Evolutionary conservation across 108 stramenopile genomes (phyloP).

Genomic region (Chaetoceros muelleri): DNA sequence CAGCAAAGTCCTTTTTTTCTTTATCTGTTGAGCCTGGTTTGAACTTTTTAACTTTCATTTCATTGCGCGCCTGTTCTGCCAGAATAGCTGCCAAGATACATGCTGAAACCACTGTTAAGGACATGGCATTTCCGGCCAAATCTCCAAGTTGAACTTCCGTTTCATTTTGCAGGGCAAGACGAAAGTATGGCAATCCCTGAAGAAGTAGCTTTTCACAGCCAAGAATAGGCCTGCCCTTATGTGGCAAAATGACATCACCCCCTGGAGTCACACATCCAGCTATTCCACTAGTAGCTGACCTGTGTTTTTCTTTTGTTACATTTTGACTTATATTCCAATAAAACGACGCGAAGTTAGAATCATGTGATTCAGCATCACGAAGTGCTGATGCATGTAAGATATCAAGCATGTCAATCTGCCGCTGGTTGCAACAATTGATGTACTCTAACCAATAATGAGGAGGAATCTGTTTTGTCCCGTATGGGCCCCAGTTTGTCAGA

Average conservation of each 20-base stretch:
- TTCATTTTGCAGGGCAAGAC: constrained; percentile 57
- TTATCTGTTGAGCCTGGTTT: too few relatives aligned
- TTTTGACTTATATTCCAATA: constrained; percentile 71
- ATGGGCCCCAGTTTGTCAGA: constrained; percentile 37
- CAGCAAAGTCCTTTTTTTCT: background rate
- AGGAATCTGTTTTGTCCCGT: constrained; percentile 39
- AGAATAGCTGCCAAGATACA: constrained; percentile 53
- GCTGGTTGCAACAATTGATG: constrained; percentile 25
- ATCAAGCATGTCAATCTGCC: constrained; percentile 40
- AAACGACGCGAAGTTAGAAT: constrained; percentile 46
- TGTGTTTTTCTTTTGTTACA: constrained; percentile 46
- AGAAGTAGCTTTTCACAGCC: constrained; percentile 69
- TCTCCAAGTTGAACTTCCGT: constrained; percentile 71
- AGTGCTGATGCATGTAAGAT: constrained; percentile 39
- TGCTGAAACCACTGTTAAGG: constrained; percentile 56
- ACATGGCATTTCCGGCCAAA: constrained; percentile 79
- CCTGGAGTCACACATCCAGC: constrained; percentile 67
- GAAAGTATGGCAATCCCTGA: constrained; percentile 68
- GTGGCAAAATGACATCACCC: constrained; percentile 58
- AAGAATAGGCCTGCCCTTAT: constrained; percentile 47
- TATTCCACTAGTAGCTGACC: constrained; percentile 38
- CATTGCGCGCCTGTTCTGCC: constrained; percentile 35
- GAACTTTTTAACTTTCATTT: constrained; percentile 13
- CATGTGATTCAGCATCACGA: constrained; percentile 52
- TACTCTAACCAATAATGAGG: constrained; percentile 67